Base-by-base conservation (phyloP, 768 basidiomycete genomes). In the Favolaschia claudopus region DNA sequence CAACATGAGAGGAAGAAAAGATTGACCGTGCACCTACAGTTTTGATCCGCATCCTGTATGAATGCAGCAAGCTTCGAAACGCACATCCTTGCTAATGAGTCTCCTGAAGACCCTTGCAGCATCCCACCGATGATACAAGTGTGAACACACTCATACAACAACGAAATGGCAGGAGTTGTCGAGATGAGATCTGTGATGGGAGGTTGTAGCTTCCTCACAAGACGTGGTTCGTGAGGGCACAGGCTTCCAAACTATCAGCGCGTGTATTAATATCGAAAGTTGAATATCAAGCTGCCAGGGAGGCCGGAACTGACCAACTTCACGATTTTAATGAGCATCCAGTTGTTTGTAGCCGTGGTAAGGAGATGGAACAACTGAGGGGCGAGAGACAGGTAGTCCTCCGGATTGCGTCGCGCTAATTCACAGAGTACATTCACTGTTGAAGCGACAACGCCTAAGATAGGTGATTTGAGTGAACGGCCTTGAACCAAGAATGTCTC, bases 301-400 rank as follows among this genome's bases (percentile, higher is more conserved):
- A n/a, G n/a, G n/a, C n/a, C n/a, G n/a, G n/a, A n/a, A n/a, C n/a
- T 67, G 73, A 95, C 96, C 73, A 99, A 74, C 76, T 99, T 99
- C 71, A 99, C 89, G 51, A 99, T 90, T 76, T 99, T 99, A 74
- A 99, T 99, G 58, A 99, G 83, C 93, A 99, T 96, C 97, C 97
- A 99, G 67, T 99, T 99, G 73, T 99, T 99, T 10, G 92, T 91
- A 12, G 95, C 95, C 2, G 89, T 94, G 0, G 94, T 97, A 58
- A 99, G 78, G 12, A 99, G 82, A 67, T 92, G 93, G 73, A 99
- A 99, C 51, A 99, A 74, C 66, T 92, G 92, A 10, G 97, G 97
- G 2, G 96, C 97, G 36, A 99, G 76, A 4, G 88, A 80, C 8
- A 99, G 81, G 70, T 94, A 95, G 58, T 92, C 91, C 57, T 78